Conservation (phyloP, 257 asterid species). For the Osmanthus fragrans region DNA sequence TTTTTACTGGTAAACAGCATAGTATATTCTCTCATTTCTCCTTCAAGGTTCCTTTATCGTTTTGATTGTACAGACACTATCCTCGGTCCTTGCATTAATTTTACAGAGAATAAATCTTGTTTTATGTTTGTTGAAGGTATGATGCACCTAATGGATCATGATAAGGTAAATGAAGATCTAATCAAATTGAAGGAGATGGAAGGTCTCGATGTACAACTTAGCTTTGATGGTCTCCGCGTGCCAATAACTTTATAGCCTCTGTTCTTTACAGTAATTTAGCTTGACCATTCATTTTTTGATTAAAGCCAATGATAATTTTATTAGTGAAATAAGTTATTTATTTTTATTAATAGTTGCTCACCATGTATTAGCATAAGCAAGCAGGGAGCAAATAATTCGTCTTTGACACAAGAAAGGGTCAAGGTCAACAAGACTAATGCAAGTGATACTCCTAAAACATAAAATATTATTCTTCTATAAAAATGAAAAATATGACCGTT, state of each 20-base stretch:
- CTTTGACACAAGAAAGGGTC: too few relatives aligned
- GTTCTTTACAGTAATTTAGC: constrained; percentile 8
- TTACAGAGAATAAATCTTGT: background rate
- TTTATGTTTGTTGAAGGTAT: constrained; percentile 56
- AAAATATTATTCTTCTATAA: too few relatives aligned
- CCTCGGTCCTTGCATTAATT: background rate
- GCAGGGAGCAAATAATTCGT: too few relatives aligned
- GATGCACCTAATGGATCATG: constrained; percentile 99
- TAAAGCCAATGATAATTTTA: background rate
- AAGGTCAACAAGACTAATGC: too few relatives aligned
- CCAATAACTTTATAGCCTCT: constrained; percentile 51
- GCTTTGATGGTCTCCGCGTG: constrained; percentile 88
- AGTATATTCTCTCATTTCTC: too few relatives aligned
- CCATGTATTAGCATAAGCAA: too few relatives aligned
- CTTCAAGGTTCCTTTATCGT: background rate
- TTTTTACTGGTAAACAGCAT: constrained; percentile 69
- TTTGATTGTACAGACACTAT: background rate
- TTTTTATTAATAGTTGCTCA: too few relatives aligned
- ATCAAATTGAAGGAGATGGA: constrained; percentile 66
- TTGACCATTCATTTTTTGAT: background rate
- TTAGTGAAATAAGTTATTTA: too few relatives aligned
- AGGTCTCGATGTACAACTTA: constrained; percentile 81
- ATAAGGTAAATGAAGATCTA: constrained; percentile 61
- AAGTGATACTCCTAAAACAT: too few relatives aligned
- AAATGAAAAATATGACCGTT: too few relatives aligned